phyloP scores from a whole-genome alignment of 1,139 yeast genomes.

The Candida sp. region DNA sequence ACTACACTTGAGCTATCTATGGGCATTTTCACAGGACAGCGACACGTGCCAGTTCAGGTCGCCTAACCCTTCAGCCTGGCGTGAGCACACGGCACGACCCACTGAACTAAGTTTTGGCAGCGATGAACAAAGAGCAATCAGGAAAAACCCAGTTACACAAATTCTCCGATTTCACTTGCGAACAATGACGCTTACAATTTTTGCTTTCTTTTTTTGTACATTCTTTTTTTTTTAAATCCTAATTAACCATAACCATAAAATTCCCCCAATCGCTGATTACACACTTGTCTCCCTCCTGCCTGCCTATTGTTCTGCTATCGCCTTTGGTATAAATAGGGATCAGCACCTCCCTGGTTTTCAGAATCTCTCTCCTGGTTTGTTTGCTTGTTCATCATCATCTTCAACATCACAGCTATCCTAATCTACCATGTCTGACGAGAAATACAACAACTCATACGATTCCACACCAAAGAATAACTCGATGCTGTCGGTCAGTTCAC shows the following conservation, averaged over 20 bases:
- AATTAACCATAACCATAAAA: not conserved
- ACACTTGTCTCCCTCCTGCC: not conserved
- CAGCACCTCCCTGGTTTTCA: not conserved
- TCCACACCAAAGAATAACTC: not conserved
- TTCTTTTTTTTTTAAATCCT: not conserved
- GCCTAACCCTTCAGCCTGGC: not conserved
- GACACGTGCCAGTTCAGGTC: not conserved
- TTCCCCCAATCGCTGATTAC: not conserved
- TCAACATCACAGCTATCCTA: not conserved
- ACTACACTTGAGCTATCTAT: no score
- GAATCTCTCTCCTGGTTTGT: not conserved
- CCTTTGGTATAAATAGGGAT: not conserved
- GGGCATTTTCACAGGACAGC: not conserved
- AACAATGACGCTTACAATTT: not conserved
- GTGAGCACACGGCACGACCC: not conserved
- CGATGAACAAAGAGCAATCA: not conserved
- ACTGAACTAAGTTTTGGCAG: not conserved
- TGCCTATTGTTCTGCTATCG: not conserved
- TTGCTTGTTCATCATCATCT: not conserved
- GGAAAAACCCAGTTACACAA: not conserved
- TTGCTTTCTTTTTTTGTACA: not conserved
- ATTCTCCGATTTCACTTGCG: not conserved
- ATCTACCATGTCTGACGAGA: not conserved
- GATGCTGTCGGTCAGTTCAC: conserved; percentile 1
- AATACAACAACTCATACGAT: not conserved